Evolutionary conservation across 148 eudicot genomes (phyloP).

Genomic region (Rhododendron molle): DNA sequence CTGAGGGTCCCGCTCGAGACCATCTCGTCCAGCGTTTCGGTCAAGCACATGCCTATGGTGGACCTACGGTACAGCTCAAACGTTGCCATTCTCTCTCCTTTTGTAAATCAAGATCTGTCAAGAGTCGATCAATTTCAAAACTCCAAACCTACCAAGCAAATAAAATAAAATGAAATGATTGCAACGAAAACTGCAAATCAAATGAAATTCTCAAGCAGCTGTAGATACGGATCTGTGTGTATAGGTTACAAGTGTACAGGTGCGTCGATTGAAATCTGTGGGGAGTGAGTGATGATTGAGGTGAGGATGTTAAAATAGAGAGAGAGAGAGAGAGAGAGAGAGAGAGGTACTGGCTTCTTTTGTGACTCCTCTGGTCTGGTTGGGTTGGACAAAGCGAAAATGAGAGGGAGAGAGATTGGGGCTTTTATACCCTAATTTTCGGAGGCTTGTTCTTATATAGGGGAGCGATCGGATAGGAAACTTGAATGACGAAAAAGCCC

Average conservation of each 20-base stretch:
- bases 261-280: too few relatives aligned
- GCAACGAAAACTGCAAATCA: not conserved
- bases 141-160: not conserved
- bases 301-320: too few relatives aligned
- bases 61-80: conserved; percentile 87
- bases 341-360: too few relatives aligned
- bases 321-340: too few relatives aligned
- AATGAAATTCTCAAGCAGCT: not conserved
- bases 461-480: conserved; percentile 5
- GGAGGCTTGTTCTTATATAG: conserved; percentile 22
- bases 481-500: conserved; percentile 17
- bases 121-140: not conserved
- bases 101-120: conserved; percentile 17
- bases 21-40: conserved; percentile 94
- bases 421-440: conserved; percentile 40
- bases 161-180: not conserved
- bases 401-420: conserved; percentile 29
- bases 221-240: not conserved
- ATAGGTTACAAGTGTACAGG: too few relatives aligned
- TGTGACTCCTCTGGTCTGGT: too few relatives aligned
- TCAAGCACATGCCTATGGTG: conserved; percentile 92
- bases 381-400: too few relatives aligned
- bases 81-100: conserved; percentile 57
- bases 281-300: too few relatives aligned
- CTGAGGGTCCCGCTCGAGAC: conserved; percentile 63